Percentiles rank a stretch among this genome's conserved stretches.
Evolutionary conservation across 371 early-diverging fungal species (phyloP).

Genomic region (Syncephalis plumigaleata): DNA sequence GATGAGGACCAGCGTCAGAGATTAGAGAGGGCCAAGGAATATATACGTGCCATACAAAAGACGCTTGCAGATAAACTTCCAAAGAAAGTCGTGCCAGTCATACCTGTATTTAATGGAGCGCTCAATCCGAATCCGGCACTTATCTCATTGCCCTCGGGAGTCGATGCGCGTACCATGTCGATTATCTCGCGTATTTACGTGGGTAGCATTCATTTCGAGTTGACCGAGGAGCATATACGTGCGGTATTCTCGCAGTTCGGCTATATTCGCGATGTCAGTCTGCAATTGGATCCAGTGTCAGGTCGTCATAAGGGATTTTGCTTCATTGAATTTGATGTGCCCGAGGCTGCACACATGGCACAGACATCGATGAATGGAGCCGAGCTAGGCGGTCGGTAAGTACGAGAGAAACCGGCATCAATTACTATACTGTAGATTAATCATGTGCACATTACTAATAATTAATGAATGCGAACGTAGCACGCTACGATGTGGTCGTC

Average conservation of each 20-base stretch:
- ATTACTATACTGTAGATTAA: conserved; percentile 2
- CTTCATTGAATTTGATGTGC: conserved; percentile 70
- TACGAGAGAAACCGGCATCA: too few species aligned
- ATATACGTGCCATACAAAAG: conserved; percentile 5
- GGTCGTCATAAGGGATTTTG: conserved; percentile 73
- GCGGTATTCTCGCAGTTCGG: conserved; percentile 62
- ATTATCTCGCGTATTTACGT: conserved; percentile 57
- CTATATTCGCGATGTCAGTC: conserved; percentile 40
- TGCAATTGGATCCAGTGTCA: conserved; percentile 49
- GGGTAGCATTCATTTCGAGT: conserved; percentile 62
- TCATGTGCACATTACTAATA: neutral
- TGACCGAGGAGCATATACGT: conserved; percentile 49
- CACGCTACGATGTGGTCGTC: conserved; percentile 18
- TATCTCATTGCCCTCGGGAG: conserved; percentile 1
- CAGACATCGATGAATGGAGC: conserved; percentile 26
- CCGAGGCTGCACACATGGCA: conserved; percentile 62
- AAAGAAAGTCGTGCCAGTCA: neutral
- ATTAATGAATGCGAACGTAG: conserved; percentile 3
- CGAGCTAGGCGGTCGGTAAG: conserved; percentile 17
- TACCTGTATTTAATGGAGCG: too few species aligned
- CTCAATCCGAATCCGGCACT: neutral
- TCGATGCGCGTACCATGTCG: conserved; percentile 8
- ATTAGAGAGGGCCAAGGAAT: conserved; percentile 10
- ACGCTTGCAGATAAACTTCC: neutral
- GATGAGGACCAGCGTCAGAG: conserved; percentile 9